Conservation (phyloP, 1,139 yeast genomes). For the Candida smagusa region DNA sequence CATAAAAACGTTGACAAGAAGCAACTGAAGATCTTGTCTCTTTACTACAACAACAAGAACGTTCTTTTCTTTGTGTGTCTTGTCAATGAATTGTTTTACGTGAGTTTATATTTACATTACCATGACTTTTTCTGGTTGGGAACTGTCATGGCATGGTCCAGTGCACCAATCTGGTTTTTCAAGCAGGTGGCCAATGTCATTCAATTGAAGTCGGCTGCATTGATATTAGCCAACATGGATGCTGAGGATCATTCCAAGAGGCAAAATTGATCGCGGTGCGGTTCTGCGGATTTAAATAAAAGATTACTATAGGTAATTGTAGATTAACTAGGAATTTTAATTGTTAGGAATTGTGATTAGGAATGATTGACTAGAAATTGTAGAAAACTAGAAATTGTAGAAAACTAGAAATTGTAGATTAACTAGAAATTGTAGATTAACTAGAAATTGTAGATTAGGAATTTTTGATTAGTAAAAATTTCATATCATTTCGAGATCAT, state of each 20-base stretch:
- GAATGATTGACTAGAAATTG: too few species aligned
- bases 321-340: too few species aligned
- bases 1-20: constrained; percentile 82
- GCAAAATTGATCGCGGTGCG: background rate
- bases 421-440: too few species aligned
- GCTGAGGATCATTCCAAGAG: constrained; percentile 51
- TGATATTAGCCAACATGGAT: constrained; percentile 75
- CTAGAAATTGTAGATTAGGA: too few species aligned
- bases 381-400: too few species aligned
- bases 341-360: too few species aligned
- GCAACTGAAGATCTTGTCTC: constrained; percentile 67
- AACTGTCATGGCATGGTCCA: constrained; percentile 57
- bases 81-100: constrained; percentile 87
- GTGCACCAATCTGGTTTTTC: constrained; percentile 85
- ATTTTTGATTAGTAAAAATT: too few species aligned
- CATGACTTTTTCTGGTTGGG: constrained; percentile 67
- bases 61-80: constrained; percentile 89
- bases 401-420: too few species aligned
- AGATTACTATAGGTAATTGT: background rate
- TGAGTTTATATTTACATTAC: constrained; percentile 78
- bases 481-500: too few species aligned
- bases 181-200: constrained; percentile 89
- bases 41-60: constrained; percentile 82
- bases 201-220: constrained; percentile 84
- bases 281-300: background rate